These are phyloP conservation scores for Ogataea wickerhamii DNA, from an alignment of 805 yeast species.

Conservation along the genomic window DNA sequence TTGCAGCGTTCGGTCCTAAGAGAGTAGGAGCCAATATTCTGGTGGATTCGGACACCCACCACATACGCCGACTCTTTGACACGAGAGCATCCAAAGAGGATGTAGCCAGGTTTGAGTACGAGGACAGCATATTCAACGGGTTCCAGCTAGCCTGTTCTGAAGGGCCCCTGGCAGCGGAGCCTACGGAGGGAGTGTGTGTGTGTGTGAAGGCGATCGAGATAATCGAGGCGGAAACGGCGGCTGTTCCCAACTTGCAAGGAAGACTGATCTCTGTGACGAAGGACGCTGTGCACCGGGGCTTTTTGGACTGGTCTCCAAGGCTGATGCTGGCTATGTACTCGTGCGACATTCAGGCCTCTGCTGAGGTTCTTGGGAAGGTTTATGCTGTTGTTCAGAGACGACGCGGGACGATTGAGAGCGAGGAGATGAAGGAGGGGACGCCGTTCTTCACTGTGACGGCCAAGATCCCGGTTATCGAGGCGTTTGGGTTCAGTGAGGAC, in stretches of 20 bases:
- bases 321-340: conserved; percentile 87
- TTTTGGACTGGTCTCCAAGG: conserved; percentile 84
- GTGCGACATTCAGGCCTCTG: conserved; percentile 92
- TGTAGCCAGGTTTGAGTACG: conserved; percentile 43
- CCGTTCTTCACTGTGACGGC: conserved; percentile 90
- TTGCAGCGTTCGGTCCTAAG: conserved; percentile 74
- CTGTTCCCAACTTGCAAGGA: conserved; percentile 55
- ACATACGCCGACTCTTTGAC: conserved; percentile 33
- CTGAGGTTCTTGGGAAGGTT: conserved; percentile 93
- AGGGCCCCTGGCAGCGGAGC: conserved; percentile 90
- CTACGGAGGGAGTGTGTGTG: conserved; percentile 75
- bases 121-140: conserved; percentile 71
- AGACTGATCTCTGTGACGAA: conserved; percentile 70
- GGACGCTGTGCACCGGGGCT: conserved; percentile 65
- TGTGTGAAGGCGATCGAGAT: conserved; percentile 40
- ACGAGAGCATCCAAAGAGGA: neutral
- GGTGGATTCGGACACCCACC: conserved; percentile 46
- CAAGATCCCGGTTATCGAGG: conserved; percentile 86
- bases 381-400: conserved; percentile 90
- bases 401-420: conserved; percentile 79
- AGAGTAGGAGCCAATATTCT: conserved; percentile 72
- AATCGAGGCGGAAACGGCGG: conserved; percentile 26
- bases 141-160: conserved; percentile 76
- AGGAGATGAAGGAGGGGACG: conserved; percentile 97
- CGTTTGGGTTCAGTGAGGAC: conserved; percentile 95